Evolutionary conservation across 2,329 filamentous ascomycete species (phyloP).

Genomic region (Tolypocladium inflatum): DNA sequence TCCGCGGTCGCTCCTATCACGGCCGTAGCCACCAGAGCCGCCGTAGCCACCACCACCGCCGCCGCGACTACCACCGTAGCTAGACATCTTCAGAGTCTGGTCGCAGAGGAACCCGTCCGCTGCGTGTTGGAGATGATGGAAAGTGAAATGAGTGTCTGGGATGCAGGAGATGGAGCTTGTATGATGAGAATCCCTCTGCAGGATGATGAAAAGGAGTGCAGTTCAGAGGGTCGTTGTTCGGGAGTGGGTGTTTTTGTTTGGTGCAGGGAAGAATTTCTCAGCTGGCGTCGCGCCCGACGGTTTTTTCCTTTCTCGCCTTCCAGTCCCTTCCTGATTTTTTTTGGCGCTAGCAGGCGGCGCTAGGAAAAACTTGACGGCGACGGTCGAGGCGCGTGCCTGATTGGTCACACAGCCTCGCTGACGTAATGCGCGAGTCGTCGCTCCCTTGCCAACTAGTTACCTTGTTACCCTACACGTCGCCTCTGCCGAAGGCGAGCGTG

Average conservation of each 20-base stretch:
- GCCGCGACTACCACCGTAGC: conserved; percentile 23
- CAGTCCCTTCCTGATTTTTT: conserved; percentile 10
- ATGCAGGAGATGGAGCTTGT: background rate
- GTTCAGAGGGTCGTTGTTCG: conserved; percentile 10
- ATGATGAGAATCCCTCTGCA: conserved; percentile 7
- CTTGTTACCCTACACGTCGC: background rate
- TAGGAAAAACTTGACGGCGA: conserved; percentile 7
- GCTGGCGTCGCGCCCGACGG: conserved; percentile 6
- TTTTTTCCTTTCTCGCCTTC: conserved; percentile 12
- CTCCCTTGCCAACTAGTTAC: background rate
- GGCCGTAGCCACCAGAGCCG: conserved; percentile 26
- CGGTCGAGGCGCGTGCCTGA: background rate
- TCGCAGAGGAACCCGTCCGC: background rate
- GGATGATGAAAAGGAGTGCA: conserved; percentile 18
- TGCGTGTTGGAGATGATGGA: conserved; percentile 2
- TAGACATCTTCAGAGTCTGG: conserved; percentile 32
- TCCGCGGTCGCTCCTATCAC: conserved; percentile 37
- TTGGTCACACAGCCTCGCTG: background rate
- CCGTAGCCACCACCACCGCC: conserved; percentile 20
- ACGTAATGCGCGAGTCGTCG: background rate
- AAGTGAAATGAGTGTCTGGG: background rate
- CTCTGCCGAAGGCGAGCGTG: background rate
- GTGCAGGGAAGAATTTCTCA: conserved; percentile 14
- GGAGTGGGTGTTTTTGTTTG: conserved; percentile 12
- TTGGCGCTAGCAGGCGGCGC: conserved; percentile 8